phyloP scores from a whole-genome alignment of 352 stramenopile species.

The Pythium brassicae region DNA sequence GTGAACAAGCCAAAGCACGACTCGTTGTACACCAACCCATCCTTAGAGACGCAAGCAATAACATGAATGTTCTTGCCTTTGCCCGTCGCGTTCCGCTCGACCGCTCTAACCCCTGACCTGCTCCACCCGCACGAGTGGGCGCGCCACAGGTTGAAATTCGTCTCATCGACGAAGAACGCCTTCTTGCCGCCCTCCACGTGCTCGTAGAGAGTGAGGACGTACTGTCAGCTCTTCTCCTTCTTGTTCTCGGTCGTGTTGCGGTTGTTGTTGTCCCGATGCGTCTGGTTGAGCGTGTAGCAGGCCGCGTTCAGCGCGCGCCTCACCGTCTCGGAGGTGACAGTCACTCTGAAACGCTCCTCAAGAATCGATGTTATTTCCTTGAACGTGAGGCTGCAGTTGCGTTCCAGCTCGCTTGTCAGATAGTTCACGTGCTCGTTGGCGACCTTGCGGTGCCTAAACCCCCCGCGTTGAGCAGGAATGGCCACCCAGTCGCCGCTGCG shows the following conservation, averaged over 20 bases:
- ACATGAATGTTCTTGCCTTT: background rate
- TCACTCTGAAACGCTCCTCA: background rate
- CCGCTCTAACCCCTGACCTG: background rate
- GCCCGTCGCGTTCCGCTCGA: background rate
- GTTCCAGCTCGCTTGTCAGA: too few relatives aligned
- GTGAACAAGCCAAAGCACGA: background rate
- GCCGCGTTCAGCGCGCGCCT: background rate
- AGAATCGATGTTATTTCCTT: background rate
- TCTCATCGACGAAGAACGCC: background rate
- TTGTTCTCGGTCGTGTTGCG: background rate
- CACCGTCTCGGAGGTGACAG: background rate
- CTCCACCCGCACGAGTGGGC: background rate
- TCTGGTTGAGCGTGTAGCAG: background rate
- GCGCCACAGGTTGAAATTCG: background rate
- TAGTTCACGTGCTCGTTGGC: too few relatives aligned
- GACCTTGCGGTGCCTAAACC: too few relatives aligned
- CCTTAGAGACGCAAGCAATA: background rate
- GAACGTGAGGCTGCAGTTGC: too few relatives aligned
- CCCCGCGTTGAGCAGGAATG: too few relatives aligned
- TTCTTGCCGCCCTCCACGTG: background rate
- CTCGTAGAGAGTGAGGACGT: background rate
- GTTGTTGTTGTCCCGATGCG: background rate
- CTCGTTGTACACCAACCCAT: background rate
- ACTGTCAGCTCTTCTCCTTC: background rate
- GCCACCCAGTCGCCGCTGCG: too few relatives aligned